Evolutionary conservation across 2,329 filamentous ascomycete species (phyloP), one percentile per base, ranked within the genome.

Genomic region (Nothophoma quercina): DNA sequence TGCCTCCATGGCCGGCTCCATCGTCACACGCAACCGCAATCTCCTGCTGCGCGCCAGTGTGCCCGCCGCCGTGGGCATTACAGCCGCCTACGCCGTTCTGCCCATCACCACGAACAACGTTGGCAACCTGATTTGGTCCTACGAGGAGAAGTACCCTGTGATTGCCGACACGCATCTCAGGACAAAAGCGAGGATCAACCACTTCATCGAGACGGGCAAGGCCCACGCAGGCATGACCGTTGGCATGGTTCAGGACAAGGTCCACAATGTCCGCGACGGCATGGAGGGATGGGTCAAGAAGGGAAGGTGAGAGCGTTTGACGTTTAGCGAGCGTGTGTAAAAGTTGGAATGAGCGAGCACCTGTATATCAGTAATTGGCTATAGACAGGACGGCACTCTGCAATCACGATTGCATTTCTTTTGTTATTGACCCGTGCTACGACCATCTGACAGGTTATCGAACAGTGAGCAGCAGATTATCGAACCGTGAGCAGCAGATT

Each of bases 81-180:
- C 87, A 49, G 90, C 92, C 50, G 92, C 90, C 53, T 95, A 92
- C 86, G 81, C 87, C 56, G 87, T 96, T 30, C 78, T 99, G 40
- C 95, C 95, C 35, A 81, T 95, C 60, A 99, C 95, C 33, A 96
- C 92, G 84, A 81, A 85, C 74, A 99, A 99, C 76, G 86, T 96
- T 22, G 87, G 88, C 34, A 88, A 93, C 70, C 80, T 98, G 71
- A 79, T 89, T 36, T 99, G 95, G 95, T 87, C 85, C 72, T 99
- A 95, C 75, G 95, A 99, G 86, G 85, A 96, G 83, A 86, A 84
- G 68, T 90, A 93, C 71, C 95, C 95, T 4, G 88, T 83, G 15
- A 74, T 99, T 47, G 89, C 91, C 15, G 88, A 96, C 65, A 85
- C 90, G 51, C 95, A 99, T 78, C 65, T 93, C 56, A 79, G 83